phyloP scores from a whole-genome alignment of 495 filamentous ascomycete genomes.

The Aspergillus nidulans region DNA sequence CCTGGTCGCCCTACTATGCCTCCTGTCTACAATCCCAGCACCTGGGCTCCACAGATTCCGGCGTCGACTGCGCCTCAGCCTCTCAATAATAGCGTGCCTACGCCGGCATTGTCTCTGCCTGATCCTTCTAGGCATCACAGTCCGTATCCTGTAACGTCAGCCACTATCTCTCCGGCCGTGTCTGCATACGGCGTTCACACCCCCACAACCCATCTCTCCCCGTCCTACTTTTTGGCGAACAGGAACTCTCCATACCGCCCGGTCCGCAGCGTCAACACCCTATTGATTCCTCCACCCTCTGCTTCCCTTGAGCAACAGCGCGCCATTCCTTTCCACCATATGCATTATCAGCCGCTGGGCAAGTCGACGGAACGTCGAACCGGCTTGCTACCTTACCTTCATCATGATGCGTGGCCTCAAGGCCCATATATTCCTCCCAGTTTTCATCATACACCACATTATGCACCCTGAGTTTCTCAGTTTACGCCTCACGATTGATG shows the following conservation, averaged over 20 bases:
- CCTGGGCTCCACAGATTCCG: constrained; percentile 44
- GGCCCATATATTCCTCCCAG: constrained; percentile 27
- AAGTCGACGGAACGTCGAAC: constrained; percentile 71
- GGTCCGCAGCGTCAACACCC: constrained; percentile 79
- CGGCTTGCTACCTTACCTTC: constrained; percentile 75
- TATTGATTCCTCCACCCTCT: constrained; percentile 83
- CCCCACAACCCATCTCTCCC: constrained; percentile 55
- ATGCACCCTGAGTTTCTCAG: constrained; percentile 20
- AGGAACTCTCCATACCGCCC: constrained; percentile 87
- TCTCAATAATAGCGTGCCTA: constrained; percentile 38
- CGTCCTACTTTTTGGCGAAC: constrained; percentile 57
- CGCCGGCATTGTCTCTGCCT: constrained; percentile 47
- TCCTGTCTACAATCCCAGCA: constrained; percentile 52
- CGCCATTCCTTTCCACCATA: constrained; percentile 65
- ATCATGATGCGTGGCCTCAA: constrained; percentile 45
- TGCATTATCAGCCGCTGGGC: constrained; percentile 93
- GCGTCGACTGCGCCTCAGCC: constrained; percentile 41
- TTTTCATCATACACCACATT: constrained; percentile 41
- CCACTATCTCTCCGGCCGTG: constrained; percentile 36
- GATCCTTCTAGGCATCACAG: constrained; percentile 42
- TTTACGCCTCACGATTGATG: constrained; percentile 19
- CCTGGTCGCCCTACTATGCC: constrained; percentile 52
- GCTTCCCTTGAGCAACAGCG: constrained; percentile 70
- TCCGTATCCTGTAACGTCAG: constrained; percentile 34
- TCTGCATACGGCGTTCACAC: constrained; percentile 42